These are phyloP conservation scores for Russula emetica DNA, from an alignment of 768 basidiomycete genomes.

Conservation along the genomic window DNA sequence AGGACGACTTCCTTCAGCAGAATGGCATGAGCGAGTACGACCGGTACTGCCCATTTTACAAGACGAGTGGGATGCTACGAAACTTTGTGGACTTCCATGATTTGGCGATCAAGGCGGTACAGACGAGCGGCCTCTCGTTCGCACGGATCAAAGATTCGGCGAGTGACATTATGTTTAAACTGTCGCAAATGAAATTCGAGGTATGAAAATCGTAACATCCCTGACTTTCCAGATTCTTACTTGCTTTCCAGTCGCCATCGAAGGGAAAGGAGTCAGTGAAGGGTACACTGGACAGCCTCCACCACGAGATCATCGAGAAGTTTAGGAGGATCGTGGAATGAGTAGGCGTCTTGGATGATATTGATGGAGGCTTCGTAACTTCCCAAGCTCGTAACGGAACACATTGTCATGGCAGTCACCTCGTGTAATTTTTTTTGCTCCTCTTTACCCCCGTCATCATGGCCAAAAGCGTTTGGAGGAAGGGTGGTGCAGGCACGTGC, in stretches of 20 bases:
- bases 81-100: constrained; percentile 96
- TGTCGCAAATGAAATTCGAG: constrained; percentile 99
- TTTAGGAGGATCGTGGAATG: constrained; percentile 85
- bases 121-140: constrained; percentile 79
- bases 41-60: constrained; percentile 97
- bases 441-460: too few relatives aligned
- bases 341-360: constrained; percentile 9
- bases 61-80: constrained; percentile 92
- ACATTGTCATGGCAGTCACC: neutral
- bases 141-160: constrained; percentile 82
- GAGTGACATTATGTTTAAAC: constrained; percentile 87
- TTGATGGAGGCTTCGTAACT: neutral
- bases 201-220: constrained; percentile 40
- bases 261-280: constrained; percentile 82
- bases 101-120: constrained; percentile 79
- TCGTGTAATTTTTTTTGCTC: neutral
- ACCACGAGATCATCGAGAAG: constrained; percentile 87
- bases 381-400: neutral
- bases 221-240: constrained; percentile 2
- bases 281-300: constrained; percentile 73
- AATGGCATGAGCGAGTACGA: constrained; percentile 99
- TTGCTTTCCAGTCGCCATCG: constrained; percentile 66
- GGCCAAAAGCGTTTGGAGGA: too few relatives aligned
- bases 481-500: too few relatives aligned
- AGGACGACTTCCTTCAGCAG: constrained; percentile 96